Conservation (phyloP, 352 stramenopile species). For the Pythium rishiriense region DNA sequence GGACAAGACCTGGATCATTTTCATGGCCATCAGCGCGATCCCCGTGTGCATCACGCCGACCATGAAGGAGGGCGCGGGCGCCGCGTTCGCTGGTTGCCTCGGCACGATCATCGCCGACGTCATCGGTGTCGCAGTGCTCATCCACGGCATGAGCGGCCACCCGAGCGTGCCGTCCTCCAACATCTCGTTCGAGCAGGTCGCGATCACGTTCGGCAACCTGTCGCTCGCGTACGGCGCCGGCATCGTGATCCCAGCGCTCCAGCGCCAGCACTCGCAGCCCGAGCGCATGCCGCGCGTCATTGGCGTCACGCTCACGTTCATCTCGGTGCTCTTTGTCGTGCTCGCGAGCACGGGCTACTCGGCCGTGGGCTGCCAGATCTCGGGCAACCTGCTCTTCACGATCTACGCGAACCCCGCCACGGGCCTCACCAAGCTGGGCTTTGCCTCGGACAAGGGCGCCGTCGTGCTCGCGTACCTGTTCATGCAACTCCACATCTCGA, state of each 20-base stretch:
- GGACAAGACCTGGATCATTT: conserved; percentile 30
- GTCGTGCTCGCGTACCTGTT: conserved; percentile 36
- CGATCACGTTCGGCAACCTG: conserved; percentile 34
- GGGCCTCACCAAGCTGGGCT: conserved; percentile 31
- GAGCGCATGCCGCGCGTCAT: conserved; percentile 37
- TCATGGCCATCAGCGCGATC: conserved; percentile 29
- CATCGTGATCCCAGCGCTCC: conserved; percentile 34
- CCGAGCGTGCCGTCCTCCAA: conserved; percentile 25
- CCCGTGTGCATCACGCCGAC: conserved; percentile 36
- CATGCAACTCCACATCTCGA: conserved; percentile 54
- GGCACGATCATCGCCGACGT: conserved; percentile 33
- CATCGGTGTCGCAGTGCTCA: conserved; percentile 26
- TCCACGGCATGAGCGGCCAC: conserved; percentile 31
- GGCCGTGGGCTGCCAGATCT: conserved; percentile 61
- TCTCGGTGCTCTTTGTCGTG: conserved; percentile 45
- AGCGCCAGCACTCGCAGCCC: conserved; percentile 23
- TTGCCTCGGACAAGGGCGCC: conserved; percentile 30
- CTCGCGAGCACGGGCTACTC: conserved; percentile 50
- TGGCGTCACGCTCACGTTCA: conserved; percentile 31
- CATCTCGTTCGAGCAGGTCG: conserved; percentile 32
- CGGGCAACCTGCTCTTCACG: conserved; percentile 64
- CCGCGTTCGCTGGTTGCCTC: conserved; percentile 30
- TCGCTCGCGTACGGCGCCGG: conserved; percentile 35
- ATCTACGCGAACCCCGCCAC: conserved; percentile 42
- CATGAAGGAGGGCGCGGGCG: conserved; percentile 32